phyloP scores from a whole-genome alignment of 2,329 filamentous ascomycete species.

The Paraphoma sp. region DNA sequence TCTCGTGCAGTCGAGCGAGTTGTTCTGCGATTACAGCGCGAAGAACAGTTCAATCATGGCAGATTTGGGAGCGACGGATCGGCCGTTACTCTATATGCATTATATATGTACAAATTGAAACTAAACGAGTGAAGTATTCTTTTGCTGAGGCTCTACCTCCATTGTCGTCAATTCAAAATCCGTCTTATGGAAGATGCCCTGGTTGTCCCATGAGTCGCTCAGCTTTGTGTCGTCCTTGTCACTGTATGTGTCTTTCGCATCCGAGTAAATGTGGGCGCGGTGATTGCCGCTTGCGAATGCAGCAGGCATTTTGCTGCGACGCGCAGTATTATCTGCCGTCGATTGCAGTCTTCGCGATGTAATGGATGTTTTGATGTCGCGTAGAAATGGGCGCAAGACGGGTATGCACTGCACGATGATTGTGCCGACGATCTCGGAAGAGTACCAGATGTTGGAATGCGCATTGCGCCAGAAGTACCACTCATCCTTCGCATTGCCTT shows the following conservation, averaged over 20 bases:
- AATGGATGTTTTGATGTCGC: slow-evolving; percentile 50
- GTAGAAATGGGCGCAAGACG: slow-evolving; percentile 57
- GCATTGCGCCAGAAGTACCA: slow-evolving; percentile 59
- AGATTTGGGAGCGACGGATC: background rate
- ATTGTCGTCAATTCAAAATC: slow-evolving; percentile 33
- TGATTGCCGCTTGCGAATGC: slow-evolving; percentile 13
- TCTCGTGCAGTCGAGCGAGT: background rate
- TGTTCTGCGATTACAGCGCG: background rate
- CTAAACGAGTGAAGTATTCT: slow-evolving; percentile 9
- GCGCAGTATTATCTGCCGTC: slow-evolving; percentile 9
- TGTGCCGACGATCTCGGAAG: slow-evolving; percentile 60
- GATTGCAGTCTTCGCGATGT: slow-evolving; percentile 43
- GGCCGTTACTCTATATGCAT: slow-evolving; percentile 1
- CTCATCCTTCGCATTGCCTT: slow-evolving; percentile 54
- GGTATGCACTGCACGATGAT: slow-evolving; percentile 64
- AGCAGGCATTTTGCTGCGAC: slow-evolving; percentile 20
- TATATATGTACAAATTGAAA: background rate
- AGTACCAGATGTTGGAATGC: slow-evolving; percentile 58
- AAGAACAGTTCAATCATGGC: background rate
- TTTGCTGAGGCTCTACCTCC: slow-evolving; percentile 13
- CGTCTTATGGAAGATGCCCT: slow-evolving; percentile 32
- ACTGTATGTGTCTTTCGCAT: slow-evolving; percentile 19
- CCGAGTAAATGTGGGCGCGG: slow-evolving; percentile 29
- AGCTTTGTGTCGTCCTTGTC: slow-evolving; percentile 15
- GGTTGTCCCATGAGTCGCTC: slow-evolving; percentile 30